These are phyloP conservation scores for Puccinia coronata DNA, from an alignment of 1,284 basidiomycete species.

Conservation along the genomic window DNA sequence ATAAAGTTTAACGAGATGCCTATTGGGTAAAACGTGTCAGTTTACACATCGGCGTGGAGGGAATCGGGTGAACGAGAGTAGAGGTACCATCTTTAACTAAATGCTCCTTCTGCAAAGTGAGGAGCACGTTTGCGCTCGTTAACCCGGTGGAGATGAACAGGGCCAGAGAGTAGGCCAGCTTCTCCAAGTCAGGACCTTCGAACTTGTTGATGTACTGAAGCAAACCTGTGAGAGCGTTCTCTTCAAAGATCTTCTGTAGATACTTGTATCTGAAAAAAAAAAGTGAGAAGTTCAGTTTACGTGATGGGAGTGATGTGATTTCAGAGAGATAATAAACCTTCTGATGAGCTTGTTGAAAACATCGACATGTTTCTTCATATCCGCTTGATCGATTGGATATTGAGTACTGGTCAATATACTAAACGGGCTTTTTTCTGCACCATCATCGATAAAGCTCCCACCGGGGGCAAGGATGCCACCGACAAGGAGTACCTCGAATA, in stretches of 20 bases:
- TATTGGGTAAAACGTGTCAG: slow-evolving; percentile 54
- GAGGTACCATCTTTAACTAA: slow-evolving; percentile 74
- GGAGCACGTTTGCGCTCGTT: slow-evolving; percentile 72
- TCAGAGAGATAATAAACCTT: too few species aligned
- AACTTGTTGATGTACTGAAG: slow-evolving; percentile 64
- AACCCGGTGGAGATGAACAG: slow-evolving; percentile 80
- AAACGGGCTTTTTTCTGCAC: slow-evolving; percentile 75
- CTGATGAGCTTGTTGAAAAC: slow-evolving; percentile 93
- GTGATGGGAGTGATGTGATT: too few species aligned
- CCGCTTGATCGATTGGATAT: slow-evolving; percentile 69
- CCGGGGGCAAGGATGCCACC: slow-evolving; percentile 94
- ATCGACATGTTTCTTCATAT: slow-evolving; percentile 87
- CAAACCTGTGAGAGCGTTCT: slow-evolving; percentile 75
- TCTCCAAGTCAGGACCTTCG: slow-evolving; percentile 64
- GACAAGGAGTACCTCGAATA: slow-evolving; percentile 91
- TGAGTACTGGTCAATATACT: slow-evolving; percentile 74
- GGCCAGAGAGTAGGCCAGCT: slow-evolving; percentile 77
- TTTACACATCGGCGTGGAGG: slow-evolving; percentile 60
- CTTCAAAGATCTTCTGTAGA: slow-evolving; percentile 92
- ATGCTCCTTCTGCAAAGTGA: slow-evolving; percentile 85
- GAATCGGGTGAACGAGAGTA: not conserved
- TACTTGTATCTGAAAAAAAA: slow-evolving; percentile 78
- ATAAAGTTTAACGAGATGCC: slow-evolving; percentile 72
- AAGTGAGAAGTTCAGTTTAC: too few species aligned
- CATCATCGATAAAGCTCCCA: slow-evolving; percentile 84